Conservation (phyloP, 1,284 basidiomycete genomes). For the Sanguinoderma infundibulare region DNA sequence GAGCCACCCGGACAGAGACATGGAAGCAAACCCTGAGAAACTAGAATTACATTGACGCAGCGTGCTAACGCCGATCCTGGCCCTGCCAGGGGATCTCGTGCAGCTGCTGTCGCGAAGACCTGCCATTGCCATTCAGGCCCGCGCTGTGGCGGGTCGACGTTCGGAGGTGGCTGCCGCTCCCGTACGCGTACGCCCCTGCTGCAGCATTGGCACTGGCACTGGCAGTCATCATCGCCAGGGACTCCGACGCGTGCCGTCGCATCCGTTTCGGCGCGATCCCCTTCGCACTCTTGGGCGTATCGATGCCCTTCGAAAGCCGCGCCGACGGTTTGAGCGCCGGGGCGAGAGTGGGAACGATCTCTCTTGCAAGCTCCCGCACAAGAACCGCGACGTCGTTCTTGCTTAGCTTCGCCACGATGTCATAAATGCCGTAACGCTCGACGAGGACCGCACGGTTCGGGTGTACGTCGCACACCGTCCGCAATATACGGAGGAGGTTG, state of each 20-base stretch:
- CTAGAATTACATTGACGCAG: conserved; percentile 16
- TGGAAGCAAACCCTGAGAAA: conserved; percentile 3
- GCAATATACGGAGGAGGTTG: conserved; percentile 86
- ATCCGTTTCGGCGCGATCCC: conserved; percentile 66
- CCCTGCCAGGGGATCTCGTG: conserved; percentile 29
- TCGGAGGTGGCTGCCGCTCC: conserved; percentile 13
- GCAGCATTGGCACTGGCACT: conserved; percentile 6
- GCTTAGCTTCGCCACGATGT: conserved; percentile 80
- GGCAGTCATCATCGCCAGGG: conserved; percentile 41
- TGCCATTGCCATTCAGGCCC: conserved; percentile 10
- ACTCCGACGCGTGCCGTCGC: conserved; percentile 72
- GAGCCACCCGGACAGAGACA: conserved; percentile 8
- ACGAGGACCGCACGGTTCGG: conserved; percentile 85
- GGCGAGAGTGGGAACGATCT: conserved; percentile 75
- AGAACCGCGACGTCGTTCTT: conserved; percentile 87
- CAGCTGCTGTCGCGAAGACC: conserved; percentile 24
- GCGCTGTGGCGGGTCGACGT: conserved; percentile 13
- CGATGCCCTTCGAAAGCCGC: conserved; percentile 40
- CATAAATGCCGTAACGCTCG: conserved; percentile 77
- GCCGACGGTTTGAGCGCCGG: conserved; percentile 63
- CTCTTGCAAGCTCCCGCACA: conserved; percentile 86
- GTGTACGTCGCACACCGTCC: conserved; percentile 87
- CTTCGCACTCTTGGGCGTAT: conserved; percentile 42
- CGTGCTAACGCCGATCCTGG: conserved; percentile 22
- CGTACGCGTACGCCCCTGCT: conserved; percentile 6